These are phyloP conservation scores for Vaccinium corymbosum DNA, from an alignment of 148 eudicot genomes.

Conservation along the genomic window DNA sequence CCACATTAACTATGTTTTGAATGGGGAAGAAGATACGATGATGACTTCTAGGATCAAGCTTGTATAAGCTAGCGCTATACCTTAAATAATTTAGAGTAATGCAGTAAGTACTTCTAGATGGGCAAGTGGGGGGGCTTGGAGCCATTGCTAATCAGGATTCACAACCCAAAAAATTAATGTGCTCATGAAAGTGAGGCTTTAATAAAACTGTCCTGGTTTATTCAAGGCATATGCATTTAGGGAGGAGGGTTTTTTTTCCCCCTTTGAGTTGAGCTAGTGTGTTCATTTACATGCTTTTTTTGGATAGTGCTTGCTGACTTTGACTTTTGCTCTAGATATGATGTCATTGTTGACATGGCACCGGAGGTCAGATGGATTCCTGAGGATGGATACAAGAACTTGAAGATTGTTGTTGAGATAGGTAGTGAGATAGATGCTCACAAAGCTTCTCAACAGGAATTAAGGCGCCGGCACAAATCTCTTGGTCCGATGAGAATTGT, in stretches of 20 bases:
- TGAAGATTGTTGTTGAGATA: conserved; percentile 81
- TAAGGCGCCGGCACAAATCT: conserved; percentile 72
- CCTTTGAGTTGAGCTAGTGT: not conserved
- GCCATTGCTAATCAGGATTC: not conserved
- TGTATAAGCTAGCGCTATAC: not conserved
- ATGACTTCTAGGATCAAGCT: not conserved
- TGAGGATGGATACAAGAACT: conserved; percentile 80
- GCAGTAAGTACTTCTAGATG: not conserved
- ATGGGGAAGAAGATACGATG: not conserved
- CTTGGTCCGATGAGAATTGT: conserved; percentile 76
- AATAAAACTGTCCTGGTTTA: not conserved
- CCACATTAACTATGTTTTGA: not conserved
- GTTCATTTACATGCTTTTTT: not conserved
- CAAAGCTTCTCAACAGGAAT: conserved; percentile 68
- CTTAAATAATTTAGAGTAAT: not conserved
- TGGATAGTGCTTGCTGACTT: conserved; percentile 7
- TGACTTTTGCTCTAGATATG: conserved; percentile 53
- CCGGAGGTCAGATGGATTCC: conserved; percentile 88
- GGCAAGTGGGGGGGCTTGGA: not conserved
- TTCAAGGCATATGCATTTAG: not conserved
- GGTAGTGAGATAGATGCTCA: conserved; percentile 87
- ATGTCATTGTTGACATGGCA: conserved; percentile 75
- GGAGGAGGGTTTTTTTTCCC: not conserved
- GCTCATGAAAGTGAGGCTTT: not conserved
- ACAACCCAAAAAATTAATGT: not conserved